Conservation (phyloP, 2,329 filamentous ascomycete species). For the Sclerotiophoma versabilis region DNA sequence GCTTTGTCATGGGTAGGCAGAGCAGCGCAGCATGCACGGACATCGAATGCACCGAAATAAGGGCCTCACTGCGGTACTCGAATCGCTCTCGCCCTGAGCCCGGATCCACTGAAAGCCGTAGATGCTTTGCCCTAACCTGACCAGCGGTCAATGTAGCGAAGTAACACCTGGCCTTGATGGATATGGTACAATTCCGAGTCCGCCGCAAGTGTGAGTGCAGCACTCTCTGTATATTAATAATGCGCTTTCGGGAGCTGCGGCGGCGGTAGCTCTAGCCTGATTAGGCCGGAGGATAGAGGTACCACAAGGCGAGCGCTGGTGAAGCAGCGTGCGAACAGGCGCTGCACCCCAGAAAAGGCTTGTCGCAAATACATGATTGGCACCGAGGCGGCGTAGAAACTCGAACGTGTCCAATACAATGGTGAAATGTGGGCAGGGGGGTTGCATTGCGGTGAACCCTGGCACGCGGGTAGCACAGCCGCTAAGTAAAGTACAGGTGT, state of each 20-base stretch:
- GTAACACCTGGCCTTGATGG: conserved; percentile 41
- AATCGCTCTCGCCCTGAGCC: not conserved
- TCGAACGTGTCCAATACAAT: conserved; percentile 36
- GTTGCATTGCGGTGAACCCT: conserved; percentile 15
- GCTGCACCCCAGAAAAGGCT: conserved; percentile 3
- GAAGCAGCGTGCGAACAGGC: conserved; percentile 2
- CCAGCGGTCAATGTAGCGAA: not conserved
- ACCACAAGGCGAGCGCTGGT: not conserved
- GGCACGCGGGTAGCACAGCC: conserved; percentile 18
- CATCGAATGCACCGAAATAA: conserved; percentile 6
- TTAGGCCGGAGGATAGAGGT: conserved; percentile 8
- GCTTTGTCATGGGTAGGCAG: not conserved
- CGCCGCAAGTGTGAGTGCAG: conserved; percentile 13
- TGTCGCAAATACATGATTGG: conserved; percentile 14
- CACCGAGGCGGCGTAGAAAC: conserved; percentile 8
- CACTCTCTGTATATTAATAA: conserved; percentile 35
- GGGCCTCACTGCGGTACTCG: conserved; percentile 6
- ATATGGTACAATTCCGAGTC: not conserved
- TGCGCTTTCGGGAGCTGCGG: conserved; percentile 23
- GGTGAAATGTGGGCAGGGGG: conserved; percentile 12
- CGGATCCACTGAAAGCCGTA: conserved; percentile 1
- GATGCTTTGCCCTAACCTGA: not conserved
- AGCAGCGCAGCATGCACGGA: conserved; percentile 1
- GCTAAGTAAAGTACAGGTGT: conserved; percentile 25
- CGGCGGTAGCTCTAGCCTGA: conserved; percentile 23